Conservation (phyloP, 345 rosid species). For the Sisymbrium irio region DNA sequence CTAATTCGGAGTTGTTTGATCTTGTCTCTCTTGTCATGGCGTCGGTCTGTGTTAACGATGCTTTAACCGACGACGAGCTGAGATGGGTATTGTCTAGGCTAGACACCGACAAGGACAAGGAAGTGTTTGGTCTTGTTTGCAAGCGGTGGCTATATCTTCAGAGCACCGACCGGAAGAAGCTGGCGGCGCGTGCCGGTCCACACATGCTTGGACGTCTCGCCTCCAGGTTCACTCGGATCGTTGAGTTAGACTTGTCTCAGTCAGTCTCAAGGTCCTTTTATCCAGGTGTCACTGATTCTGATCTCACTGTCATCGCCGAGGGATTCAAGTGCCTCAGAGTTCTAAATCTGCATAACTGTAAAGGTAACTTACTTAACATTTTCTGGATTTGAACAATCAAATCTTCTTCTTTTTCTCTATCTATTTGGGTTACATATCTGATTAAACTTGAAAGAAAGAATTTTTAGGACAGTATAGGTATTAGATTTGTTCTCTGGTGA, state of each 20-base stretch:
- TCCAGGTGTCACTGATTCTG: slow-evolving; percentile 90
- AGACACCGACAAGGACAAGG: slow-evolving; percentile 72
- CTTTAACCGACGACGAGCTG: slow-evolving; percentile 81
- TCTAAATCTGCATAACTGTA: slow-evolving; percentile 66
- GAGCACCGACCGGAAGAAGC: slow-evolving; percentile 85
- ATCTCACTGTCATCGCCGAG: slow-evolving; percentile 62
- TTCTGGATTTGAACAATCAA: not conserved
- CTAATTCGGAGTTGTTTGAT: not conserved
- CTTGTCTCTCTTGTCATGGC: slow-evolving; percentile 36
- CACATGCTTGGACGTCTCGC: slow-evolving; percentile 86
- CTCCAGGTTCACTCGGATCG: slow-evolving; percentile 64
- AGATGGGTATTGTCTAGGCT: slow-evolving; percentile 62
- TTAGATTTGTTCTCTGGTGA: slow-evolving; percentile 13
- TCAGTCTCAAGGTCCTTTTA: slow-evolving; percentile 82
- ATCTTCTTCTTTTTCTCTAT: not conserved
- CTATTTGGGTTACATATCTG: not conserved
- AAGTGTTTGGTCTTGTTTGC: slow-evolving; percentile 84
- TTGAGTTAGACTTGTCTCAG: slow-evolving; percentile 88
- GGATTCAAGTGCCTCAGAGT: slow-evolving; percentile 64
- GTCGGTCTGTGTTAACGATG: slow-evolving; percentile 58
- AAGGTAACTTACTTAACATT: not conserved
- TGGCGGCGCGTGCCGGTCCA: slow-evolving; percentile 87
- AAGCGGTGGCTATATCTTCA: slow-evolving; percentile 84
- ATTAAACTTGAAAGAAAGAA: not conserved
- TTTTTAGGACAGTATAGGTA: not conserved